Percentiles rank a stretch among this genome's conserved stretches.
phyloP scores from a whole-genome alignment of 257 asterid species.

The Solanum sejunctum region DNA sequence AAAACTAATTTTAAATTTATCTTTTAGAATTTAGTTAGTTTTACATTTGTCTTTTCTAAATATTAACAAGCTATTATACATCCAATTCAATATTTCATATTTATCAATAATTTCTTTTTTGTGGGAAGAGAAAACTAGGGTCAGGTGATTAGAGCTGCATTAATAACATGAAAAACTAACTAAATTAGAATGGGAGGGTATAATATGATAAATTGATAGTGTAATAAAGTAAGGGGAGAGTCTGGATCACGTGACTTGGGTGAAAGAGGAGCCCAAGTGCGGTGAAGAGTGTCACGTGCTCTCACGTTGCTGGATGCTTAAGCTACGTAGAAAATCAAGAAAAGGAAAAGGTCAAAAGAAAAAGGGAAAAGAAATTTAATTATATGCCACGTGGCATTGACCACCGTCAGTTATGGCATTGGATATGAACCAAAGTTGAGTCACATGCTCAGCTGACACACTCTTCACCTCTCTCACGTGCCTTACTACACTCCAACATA shows the following conservation, averaged over 20 bases:
- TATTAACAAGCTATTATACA: too few species aligned
- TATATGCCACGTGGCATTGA: conserved; percentile 3
- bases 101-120: too few species aligned
- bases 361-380: not conserved
- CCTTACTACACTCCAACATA: not conserved
- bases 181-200: not conserved
- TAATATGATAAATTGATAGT: not conserved
- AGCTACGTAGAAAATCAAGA: not conserved
- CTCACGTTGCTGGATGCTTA: conserved; percentile 6
- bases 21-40: too few species aligned
- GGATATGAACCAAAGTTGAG: not conserved
- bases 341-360: not conserved
- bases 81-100: too few species aligned
- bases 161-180: not conserved
- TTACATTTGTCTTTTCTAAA: too few species aligned
- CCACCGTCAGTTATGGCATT: conserved; percentile 3
- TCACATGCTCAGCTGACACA: conserved; percentile 9
- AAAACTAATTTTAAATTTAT: too few species aligned
- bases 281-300: not conserved
- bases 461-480: conserved; percentile 7
- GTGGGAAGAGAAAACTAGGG: too few species aligned
- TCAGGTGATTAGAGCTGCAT: not conserved
- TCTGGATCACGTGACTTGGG: not conserved
- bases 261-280: not conserved
- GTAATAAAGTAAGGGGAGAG: not conserved